phyloP scores from a whole-genome alignment of 108 stramenopile species.

The Cyclotella cryptica region DNA sequence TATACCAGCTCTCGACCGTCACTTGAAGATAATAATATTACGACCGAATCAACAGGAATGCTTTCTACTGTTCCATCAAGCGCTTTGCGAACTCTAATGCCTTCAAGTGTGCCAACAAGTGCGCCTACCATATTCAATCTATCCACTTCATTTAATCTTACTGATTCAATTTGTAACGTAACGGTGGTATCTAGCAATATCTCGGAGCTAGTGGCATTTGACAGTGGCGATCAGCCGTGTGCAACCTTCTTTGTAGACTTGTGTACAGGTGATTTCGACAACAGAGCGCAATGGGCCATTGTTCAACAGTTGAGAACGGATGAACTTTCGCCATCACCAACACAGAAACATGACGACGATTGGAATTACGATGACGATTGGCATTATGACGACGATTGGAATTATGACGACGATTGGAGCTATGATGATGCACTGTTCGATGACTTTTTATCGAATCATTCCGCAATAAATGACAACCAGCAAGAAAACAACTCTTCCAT shows the following conservation, averaged over 20 bases:
- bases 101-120: not conserved
- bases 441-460: not conserved
- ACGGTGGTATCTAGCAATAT: not conserved
- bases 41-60: not conserved
- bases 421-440: not conserved
- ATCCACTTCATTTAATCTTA: not conserved
- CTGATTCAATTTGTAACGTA: not conserved
- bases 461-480: not conserved
- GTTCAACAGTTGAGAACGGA: not conserved
- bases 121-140: not conserved
- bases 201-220: not conserved
- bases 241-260: not conserved
- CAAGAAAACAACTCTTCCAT: not conserved
- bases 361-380: not conserved
- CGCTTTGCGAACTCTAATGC: not conserved
- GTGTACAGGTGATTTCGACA: not conserved
- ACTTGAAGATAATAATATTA: not conserved
- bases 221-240: slow-evolving; percentile 1
- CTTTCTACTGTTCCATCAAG: not conserved
- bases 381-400: not conserved
- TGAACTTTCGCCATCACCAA: too few species aligned
- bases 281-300: not conserved
- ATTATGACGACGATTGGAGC: not conserved
- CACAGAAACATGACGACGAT: too few species aligned
- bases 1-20: not conserved